phyloP scores from a whole-genome alignment of 1,284 basidiomycete genomes.

The Pyrrhoderma noxium region DNA sequence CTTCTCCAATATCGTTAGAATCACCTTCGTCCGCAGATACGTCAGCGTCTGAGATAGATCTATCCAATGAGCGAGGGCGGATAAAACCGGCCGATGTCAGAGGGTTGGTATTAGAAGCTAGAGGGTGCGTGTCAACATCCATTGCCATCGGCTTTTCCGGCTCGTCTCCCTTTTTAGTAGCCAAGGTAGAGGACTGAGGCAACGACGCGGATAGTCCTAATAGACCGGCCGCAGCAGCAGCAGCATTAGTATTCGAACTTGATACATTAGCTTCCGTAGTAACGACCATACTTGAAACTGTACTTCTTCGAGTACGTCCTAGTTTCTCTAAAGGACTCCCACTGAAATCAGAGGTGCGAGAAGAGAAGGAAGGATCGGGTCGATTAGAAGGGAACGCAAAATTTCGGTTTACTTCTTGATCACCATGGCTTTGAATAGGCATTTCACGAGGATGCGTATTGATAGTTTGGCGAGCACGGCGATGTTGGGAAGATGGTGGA shows the following conservation, averaged over 20 bases:
- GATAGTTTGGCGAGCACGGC: no score
- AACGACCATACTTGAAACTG: no score
- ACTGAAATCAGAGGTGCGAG: no score
- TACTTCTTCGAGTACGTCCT: no score
- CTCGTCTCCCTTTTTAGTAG: neutral
- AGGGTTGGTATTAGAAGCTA: neutral
- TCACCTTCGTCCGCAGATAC: neutral
- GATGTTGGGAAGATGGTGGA: no score
- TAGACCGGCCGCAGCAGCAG: conserved; percentile 5
- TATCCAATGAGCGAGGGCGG: neutral
- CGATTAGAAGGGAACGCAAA: no score
- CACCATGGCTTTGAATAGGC: no score
- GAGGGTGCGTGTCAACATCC: neutral
- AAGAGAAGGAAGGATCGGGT: no score
- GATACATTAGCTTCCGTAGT: neutral
- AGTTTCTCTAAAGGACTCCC: no score
- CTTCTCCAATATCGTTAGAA: neutral
- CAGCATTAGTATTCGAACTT: neutral
- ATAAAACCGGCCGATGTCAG: neutral
- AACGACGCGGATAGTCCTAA: neutral
- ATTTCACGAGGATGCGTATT: no score
- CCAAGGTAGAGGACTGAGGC: neutral
- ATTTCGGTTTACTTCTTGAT: no score
- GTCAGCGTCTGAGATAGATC: neutral
- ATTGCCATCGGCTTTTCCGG: neutral